These are phyloP conservation scores for Hypomyces perniciosus DNA, from an alignment of 2,329 filamentous ascomycete genomes.

Conservation along the genomic window DNA sequence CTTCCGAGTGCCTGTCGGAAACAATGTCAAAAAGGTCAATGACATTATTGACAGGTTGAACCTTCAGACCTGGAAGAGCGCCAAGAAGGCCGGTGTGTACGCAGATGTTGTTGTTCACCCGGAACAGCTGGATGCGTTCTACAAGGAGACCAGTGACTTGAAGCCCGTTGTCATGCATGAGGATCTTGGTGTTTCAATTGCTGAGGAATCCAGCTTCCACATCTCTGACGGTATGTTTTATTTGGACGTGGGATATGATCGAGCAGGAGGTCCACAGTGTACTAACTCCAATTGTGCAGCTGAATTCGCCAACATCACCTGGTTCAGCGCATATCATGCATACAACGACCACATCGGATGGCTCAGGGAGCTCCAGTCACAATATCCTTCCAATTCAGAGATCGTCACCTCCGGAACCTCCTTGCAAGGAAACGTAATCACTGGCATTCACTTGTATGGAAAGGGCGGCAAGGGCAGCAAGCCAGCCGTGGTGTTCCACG, in stretches of 20 bases:
- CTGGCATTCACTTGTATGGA: slow-evolving; percentile 55
- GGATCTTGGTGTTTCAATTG: slow-evolving; percentile 34
- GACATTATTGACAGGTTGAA: slow-evolving; percentile 29
- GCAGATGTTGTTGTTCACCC: slow-evolving; percentile 38
- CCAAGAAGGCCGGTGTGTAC: slow-evolving; percentile 27
- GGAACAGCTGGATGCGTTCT: slow-evolving; percentile 27
- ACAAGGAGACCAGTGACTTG: slow-evolving; percentile 25
- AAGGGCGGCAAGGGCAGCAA: slow-evolving; percentile 36
- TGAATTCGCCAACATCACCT: slow-evolving; percentile 25
- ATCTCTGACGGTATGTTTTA: slow-evolving; percentile 24
- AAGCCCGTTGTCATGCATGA: slow-evolving; percentile 31
- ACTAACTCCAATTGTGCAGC: neutral
- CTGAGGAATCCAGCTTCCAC: slow-evolving; percentile 26
- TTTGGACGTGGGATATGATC: neutral
- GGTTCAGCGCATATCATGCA: slow-evolving; percentile 49
- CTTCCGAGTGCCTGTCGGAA: slow-evolving; percentile 34
- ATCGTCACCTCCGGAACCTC: slow-evolving; percentile 45
- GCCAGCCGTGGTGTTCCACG: slow-evolving; percentile 50
- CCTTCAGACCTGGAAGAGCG: slow-evolving; percentile 33
- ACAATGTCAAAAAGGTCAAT: slow-evolving; percentile 27
- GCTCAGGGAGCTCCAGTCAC: slow-evolving; percentile 37
- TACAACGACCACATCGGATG: slow-evolving; percentile 46
- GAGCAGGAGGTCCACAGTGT: neutral
- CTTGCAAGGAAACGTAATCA: slow-evolving; percentile 47
- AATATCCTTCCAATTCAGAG: slow-evolving; percentile 39